A percentile compares a stretch with the other conserved stretches of the same genome.
These are phyloP conservation scores for Cryphonectria carpinicola DNA, from an alignment of 2,329 filamentous ascomycete genomes.

Conservation along the genomic window DNA sequence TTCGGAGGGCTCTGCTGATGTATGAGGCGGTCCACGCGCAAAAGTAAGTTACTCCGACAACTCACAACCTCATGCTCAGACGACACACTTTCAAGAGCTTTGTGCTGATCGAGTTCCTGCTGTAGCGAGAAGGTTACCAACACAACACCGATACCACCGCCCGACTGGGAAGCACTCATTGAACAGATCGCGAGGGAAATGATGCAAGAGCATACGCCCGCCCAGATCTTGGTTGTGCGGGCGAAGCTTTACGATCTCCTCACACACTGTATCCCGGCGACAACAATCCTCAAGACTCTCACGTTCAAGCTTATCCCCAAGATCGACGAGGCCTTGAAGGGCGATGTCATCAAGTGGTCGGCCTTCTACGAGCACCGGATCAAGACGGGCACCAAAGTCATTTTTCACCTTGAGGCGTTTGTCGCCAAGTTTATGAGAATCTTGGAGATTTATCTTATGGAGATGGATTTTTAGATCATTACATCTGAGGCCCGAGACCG, in stretches of 20 bases:
- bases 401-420: slow-evolving; percentile 97
- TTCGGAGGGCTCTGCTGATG: slow-evolving; percentile 91
- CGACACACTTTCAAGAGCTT: not conserved
- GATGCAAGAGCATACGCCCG: slow-evolving; percentile 88
- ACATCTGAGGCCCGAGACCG: not conserved
- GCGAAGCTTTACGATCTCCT: slow-evolving; percentile 96
- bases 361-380: slow-evolving; percentile 97
- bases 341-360: slow-evolving; percentile 92
- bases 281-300: slow-evolving; percentile 90
- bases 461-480: slow-evolving; percentile 69
- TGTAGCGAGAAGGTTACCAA: slow-evolving; percentile 86
- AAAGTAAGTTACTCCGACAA: slow-evolving; percentile 66
- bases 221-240: slow-evolving; percentile 83
- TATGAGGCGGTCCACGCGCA: slow-evolving; percentile 96
- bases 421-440: slow-evolving; percentile 98
- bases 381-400: slow-evolving; percentile 89
- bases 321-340: slow-evolving; percentile 87
- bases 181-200: slow-evolving; percentile 90
- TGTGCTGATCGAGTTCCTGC: slow-evolving; percentile 20
- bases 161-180: slow-evolving; percentile 96
- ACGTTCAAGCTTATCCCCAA: slow-evolving; percentile 89
- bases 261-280: slow-evolving; percentile 95
- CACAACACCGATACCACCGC: slow-evolving; percentile 85
- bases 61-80: not conserved
- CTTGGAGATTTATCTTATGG: slow-evolving; percentile 88